Base-by-base conservation (phyloP, 371 early-diverging fungal species). In the Mucor velutinosus region DNA sequence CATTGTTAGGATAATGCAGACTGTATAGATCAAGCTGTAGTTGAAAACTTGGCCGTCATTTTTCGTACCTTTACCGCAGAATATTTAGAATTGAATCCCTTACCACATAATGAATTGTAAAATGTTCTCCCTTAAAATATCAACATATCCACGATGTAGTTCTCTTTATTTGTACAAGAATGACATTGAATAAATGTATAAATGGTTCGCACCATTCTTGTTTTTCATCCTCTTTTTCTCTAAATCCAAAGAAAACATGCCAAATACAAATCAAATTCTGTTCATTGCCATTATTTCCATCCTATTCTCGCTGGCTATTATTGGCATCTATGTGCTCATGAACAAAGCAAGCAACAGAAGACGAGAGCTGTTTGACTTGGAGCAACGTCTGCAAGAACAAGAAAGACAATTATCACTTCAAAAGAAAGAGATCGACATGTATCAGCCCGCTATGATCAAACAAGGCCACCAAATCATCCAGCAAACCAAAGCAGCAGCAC, bases 1-100 rank as follows among this genome's bases (percentile, higher is more conserved):
- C 45, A 32, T 62, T 47, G 27, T 25, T 68, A 74, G 75, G 75
- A 74, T 37, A 68, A 51, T 47, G 67, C 75, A n/a, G 67, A 74
- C 17, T 85, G 79, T 25, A 70, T 90, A 14, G 81, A 83, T 51
- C 65, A 62, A 14, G 65, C 75, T 37, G 71, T 77, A 11, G 78
- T 87, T n/a, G 75, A 78, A 60, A 84, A 87, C 56, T 78, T 83
- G 65, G 82, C 86, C 35, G 58, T 77, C 25, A 62, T 90, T 47
- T 83, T 89, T 53, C 76, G 86, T 43, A 66, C 78, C 11, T 89
- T 89, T 70, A 41, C 76, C 33, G 89, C 82, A 43, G 85, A 87
- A 62, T 87, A 87, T 71, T 81, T 89, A 47, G 75, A 85, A 29
- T 69, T 86, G 30, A 70, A 82, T 47, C 71, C 66, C 41, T 60